Evolutionary conservation across 75 land plant species (phyloP).

Genomic region (Pinus taeda): DNA sequence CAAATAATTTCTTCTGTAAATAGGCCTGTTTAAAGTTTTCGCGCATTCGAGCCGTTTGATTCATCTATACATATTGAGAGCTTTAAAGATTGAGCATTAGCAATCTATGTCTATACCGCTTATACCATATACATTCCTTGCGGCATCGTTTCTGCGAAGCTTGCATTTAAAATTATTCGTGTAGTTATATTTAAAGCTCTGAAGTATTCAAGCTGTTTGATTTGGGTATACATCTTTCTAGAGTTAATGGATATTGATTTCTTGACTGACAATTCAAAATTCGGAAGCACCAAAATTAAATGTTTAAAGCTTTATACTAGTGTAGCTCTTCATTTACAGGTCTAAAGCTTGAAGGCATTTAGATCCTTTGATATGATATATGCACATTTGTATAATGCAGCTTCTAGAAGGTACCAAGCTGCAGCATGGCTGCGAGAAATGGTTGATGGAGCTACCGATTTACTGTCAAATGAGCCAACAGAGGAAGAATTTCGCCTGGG

Average conservation of each 20-base stretch:
- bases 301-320: too few species aligned
- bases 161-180: too few species aligned
- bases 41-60: neutral
- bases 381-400: constrained; percentile 24
- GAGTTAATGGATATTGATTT: too few species aligned
- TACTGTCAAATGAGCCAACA: constrained; percentile 45
- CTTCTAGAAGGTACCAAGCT: constrained; percentile 66
- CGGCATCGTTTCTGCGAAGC: too few species aligned
- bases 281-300: too few species aligned
- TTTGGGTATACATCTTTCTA: too few species aligned
- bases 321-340: too few species aligned
- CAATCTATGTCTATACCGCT: neutral
- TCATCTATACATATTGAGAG: neutral
- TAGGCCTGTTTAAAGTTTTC: neutral
- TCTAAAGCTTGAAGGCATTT: too few species aligned
- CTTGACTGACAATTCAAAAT: too few species aligned
- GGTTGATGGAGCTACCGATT: constrained; percentile 41
- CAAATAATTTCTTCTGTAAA: neutral
- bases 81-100: neutral
- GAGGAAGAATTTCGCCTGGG: constrained; percentile 72
- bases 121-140: neutral
- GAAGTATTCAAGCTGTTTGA: too few species aligned
- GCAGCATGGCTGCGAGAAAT: constrained; percentile 66
- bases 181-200: too few species aligned
- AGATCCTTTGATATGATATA: too few species aligned